Conservation (phyloP, 1,284 basidiomycete genomes). For the Papiliotrema flavescens region DNA sequence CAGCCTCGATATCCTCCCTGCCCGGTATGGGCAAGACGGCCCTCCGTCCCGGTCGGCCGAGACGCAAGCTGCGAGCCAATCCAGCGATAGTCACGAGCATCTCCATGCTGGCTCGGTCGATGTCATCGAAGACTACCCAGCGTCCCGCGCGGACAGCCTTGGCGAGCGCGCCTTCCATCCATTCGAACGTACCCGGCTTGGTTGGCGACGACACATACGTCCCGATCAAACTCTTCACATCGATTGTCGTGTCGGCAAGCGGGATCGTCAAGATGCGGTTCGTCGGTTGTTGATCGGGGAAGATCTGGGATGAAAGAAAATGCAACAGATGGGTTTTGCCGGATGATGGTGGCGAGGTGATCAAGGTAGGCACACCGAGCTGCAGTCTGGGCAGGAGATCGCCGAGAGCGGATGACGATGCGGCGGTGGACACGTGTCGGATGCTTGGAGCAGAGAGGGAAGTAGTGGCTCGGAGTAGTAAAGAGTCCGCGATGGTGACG, state of each 20-base stretch:
- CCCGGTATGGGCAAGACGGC: slow-evolving; percentile 68
- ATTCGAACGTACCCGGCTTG: slow-evolving; percentile 86
- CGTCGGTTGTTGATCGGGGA: slow-evolving; percentile 54
- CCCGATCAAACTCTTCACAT: slow-evolving; percentile 88
- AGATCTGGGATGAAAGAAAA: slow-evolving; percentile 65
- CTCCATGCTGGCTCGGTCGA: slow-evolving; percentile 83
- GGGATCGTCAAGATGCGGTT: slow-evolving; percentile 70
- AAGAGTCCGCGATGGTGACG: slow-evolving; percentile 17
- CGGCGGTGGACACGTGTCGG: slow-evolving; percentile 63
- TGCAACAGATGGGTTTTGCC: slow-evolving; percentile 83
- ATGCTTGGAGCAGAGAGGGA: slow-evolving; percentile 53
- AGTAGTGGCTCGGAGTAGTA: slow-evolving; percentile 22
- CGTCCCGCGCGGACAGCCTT: slow-evolving; percentile 85
- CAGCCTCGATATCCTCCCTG: slow-evolving; percentile 65
- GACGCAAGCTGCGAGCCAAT: slow-evolving; percentile 71
- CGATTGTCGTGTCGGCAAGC: slow-evolving; percentile 89
- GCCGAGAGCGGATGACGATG: slow-evolving; percentile 60
- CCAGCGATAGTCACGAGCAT: slow-evolving; percentile 79
- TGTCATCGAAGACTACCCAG: slow-evolving; percentile 92
- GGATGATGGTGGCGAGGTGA: slow-evolving; percentile 83
- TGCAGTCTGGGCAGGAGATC: slow-evolving; percentile 65
- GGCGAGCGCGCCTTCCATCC: slow-evolving; percentile 91
- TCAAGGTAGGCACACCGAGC: slow-evolving; percentile 69
- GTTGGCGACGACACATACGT: slow-evolving; percentile 87
- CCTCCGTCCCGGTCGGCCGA: slow-evolving; percentile 60